These are phyloP conservation scores for Hsuehochloa calcarea DNA, from an alignment of 176 grass and related monocot genomes.

Conservation along the genomic window DNA sequence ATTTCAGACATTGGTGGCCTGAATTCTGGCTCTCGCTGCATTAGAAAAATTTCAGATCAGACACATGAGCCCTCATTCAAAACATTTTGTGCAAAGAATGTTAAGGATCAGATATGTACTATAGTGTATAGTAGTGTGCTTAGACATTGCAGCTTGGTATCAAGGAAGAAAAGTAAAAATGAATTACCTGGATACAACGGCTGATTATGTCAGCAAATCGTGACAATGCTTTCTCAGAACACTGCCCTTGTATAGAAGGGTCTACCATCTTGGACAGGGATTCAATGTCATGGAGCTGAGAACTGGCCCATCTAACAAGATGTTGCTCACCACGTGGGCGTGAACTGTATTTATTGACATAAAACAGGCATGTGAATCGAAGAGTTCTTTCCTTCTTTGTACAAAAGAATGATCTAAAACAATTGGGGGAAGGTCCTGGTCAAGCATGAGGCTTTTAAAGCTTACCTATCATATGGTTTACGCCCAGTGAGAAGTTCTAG, in stretches of 20 bases:
- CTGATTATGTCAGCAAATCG: conserved; percentile 96
- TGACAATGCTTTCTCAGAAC: conserved; percentile 81
- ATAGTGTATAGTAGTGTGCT: background rate
- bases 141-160: background rate
- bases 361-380: background rate
- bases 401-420: background rate
- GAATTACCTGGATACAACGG: conserved; percentile 82
- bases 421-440: background rate
- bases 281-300: conserved; percentile 89
- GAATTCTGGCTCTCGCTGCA: conserved; percentile 77
- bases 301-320: conserved; percentile 96
- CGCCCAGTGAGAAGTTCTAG: conserved; percentile 94
- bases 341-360: conserved; percentile 52
- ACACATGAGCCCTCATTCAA: background rate
- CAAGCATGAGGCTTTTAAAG: conserved; percentile 1
- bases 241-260: conserved; percentile 66
- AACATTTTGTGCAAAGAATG: background rate
- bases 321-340: conserved; percentile 73
- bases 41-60: conserved; percentile 29
- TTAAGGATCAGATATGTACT: background rate
- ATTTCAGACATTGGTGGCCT: conserved; percentile 84
- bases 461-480: conserved; percentile 86
- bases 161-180: background rate
- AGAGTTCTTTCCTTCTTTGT: background rate
- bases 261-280: conserved; percentile 82